Conservation (phyloP, 2,329 filamentous ascomycete genomes). For the Paecilomyces dactylethromorphus region DNA sequence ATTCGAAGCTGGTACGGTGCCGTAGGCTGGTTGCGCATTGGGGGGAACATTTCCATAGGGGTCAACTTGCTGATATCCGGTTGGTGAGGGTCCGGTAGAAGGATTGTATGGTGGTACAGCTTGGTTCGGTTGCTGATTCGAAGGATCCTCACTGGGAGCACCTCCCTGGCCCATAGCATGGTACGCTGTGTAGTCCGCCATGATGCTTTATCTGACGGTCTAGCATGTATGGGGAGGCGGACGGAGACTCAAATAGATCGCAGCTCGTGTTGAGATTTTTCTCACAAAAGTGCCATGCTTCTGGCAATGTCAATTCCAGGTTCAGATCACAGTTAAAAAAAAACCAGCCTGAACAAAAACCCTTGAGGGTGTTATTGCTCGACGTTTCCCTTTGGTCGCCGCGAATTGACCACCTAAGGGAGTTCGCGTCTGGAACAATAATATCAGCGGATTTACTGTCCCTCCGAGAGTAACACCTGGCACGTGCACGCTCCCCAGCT, state of each 20-base stretch:
- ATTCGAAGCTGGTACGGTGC: conserved; percentile 19
- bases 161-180: conserved; percentile 29
- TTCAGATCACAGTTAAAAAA: conserved; percentile 2
- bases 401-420: conserved; percentile 28
- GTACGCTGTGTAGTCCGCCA: conserved; percentile 38
- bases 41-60: conserved; percentile 27
- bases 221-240: background rate
- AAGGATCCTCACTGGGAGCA: conserved; percentile 44
- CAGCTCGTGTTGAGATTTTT: background rate
- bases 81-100: conserved; percentile 29
- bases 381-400: background rate
- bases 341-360: background rate
- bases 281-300: conserved; percentile 8
- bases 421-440: conserved; percentile 8
- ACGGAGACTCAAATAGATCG: background rate
- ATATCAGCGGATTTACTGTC: conserved; percentile 18
- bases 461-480: conserved; percentile 11
- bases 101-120: conserved; percentile 49
- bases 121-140: conserved; percentile 47
- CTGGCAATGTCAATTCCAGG: background rate
- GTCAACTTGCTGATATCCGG: conserved; percentile 29
- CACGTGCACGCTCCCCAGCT: conserved; percentile 4
- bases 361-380: background rate
- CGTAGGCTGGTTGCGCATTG: conserved; percentile 25
- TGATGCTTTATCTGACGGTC: conserved; percentile 25